A percentile compares a stretch with the other conserved stretches of the same genome.
These are phyloP conservation scores for Passalora sequoiae DNA, from an alignment of 2,329 filamentous ascomycete species.

Conservation along the genomic window DNA sequence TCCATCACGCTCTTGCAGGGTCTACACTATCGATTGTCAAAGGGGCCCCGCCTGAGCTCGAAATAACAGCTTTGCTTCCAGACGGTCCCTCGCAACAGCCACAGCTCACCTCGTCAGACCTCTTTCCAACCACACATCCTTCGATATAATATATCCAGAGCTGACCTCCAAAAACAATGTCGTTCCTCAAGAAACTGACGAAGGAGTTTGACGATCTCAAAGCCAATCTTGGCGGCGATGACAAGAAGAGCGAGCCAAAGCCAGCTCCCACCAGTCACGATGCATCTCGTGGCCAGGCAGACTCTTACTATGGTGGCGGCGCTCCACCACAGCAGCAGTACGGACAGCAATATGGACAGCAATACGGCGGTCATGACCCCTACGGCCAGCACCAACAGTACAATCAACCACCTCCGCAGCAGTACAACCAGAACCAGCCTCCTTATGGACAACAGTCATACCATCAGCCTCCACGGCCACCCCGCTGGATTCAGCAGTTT, in stretches of 20 bases:
- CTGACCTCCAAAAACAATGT: conserved; percentile 31
- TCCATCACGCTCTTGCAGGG: too few relatives aligned
- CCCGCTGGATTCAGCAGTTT: conserved; percentile 60
- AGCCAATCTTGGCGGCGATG: conserved; percentile 25
- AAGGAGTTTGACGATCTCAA: conserved; percentile 42
- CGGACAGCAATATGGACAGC: conserved; percentile 15
- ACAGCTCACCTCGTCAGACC: background rate
- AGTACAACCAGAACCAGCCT: conserved; percentile 17
- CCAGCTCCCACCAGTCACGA: conserved; percentile 8
- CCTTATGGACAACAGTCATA: conserved; percentile 10
- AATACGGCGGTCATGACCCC: conserved; percentile 14
- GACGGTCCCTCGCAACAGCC: too few relatives aligned
- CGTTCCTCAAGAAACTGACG: conserved; percentile 45
- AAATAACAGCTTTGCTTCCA: too few relatives aligned
- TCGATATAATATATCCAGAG: background rate
- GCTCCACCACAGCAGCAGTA: conserved; percentile 6
- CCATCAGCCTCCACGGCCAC: conserved; percentile 48
- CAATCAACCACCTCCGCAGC: conserved; percentile 25
- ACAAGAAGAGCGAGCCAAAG: conserved; percentile 22
- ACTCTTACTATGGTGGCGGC: conserved; percentile 5
- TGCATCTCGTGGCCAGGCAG: conserved; percentile 7
- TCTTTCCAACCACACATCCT: background rate
- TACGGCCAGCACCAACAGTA: conserved; percentile 27
- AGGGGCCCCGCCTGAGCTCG: too few relatives aligned
- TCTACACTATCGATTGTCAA: too few relatives aligned